Evolutionary conservation across 495 filamentous ascomycete species (phyloP).

Genomic region (Penicillium tannophilum): DNA sequence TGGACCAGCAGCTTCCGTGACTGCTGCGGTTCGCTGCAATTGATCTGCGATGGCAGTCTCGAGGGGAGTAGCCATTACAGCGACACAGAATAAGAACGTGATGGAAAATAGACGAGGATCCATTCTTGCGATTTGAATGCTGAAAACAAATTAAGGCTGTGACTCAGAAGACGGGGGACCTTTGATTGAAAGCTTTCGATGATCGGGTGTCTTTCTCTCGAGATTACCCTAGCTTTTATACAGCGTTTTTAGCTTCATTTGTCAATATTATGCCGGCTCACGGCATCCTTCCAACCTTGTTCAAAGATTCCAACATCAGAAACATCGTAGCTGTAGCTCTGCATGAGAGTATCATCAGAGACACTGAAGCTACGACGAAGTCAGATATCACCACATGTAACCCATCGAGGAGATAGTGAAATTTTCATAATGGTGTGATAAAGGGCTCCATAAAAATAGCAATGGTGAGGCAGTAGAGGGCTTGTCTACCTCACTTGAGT

Average conservation of each 20-base stretch:
- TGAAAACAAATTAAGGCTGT: no score
- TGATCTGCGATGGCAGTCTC: conserved; percentile 2
- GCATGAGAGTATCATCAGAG: background rate
- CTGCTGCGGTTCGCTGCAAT: conserved; percentile 3
- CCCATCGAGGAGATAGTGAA: background rate
- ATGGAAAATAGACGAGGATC: background rate
- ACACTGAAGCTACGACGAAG: background rate
- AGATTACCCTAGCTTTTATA: background rate
- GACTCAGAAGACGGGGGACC: no score
- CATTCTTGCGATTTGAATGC: conserved; percentile 7
- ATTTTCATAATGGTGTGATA: conserved; percentile 1
- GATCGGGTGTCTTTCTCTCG: background rate
- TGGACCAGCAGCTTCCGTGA: conserved; percentile 11
- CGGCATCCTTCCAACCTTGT: background rate
- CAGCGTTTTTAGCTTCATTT: background rate
- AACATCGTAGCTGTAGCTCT: conserved; percentile 6
- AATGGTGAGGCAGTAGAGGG: background rate
- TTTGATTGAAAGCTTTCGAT: background rate
- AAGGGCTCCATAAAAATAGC: conserved; percentile 6
- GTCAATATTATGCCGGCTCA: background rate
- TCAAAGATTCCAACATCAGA: background rate
- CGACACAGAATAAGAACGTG: conserved; percentile 1
- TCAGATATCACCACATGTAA: conserved; percentile 7
- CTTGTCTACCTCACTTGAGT: background rate
- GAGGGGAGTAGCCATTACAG: conserved; percentile 17